A percentile compares a stretch with the other conserved stretches of the same genome.
Evolutionary conservation across 441 rosid genomes (phyloP).

Genomic region (Capsella rubella): DNA sequence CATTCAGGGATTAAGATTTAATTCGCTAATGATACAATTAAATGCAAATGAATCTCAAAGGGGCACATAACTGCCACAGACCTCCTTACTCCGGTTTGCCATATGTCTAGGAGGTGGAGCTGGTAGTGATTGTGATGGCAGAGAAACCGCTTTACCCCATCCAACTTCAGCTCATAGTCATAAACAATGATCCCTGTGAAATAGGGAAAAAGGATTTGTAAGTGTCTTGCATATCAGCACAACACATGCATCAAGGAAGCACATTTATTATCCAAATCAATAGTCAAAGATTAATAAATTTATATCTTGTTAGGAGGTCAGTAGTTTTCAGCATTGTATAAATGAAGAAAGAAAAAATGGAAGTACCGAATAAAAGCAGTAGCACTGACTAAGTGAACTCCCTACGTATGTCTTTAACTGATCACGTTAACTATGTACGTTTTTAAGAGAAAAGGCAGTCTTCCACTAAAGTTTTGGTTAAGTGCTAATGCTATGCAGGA

Average conservation of each 20-base stretch:
- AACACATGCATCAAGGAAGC: conserved; percentile 29
- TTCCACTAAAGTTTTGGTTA: not conserved
- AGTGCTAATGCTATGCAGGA: conserved; percentile 9
- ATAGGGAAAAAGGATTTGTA: conserved; percentile 31
- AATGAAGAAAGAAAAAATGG: conserved; percentile 4
- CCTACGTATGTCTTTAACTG: not conserved
- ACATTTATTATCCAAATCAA: conserved; percentile 9
- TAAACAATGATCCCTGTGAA: conserved; percentile 84
- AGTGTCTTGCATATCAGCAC: conserved; percentile 21
- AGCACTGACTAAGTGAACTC: conserved; percentile 15
- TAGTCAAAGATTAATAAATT: conserved; percentile 8
- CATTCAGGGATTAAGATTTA: conserved; percentile 1
- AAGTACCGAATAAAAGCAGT: not conserved
- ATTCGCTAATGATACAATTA: conserved; percentile 1
- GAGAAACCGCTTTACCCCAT: conserved; percentile 98
- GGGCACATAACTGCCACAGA: conserved; percentile 47
- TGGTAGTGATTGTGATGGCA: conserved; percentile 96
- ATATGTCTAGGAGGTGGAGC: conserved; percentile 99
- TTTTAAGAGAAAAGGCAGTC: not conserved
- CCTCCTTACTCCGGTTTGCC: conserved; percentile 99
- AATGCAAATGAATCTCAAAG: conserved; percentile 27
- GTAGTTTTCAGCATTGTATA: conserved; percentile 17
- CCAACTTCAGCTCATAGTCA: conserved; percentile 93
- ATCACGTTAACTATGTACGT: not conserved
- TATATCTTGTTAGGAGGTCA: conserved; percentile 19